Base-by-base conservation (phyloP, 164 flowering plant species). In the Annona cherimola region DNA sequence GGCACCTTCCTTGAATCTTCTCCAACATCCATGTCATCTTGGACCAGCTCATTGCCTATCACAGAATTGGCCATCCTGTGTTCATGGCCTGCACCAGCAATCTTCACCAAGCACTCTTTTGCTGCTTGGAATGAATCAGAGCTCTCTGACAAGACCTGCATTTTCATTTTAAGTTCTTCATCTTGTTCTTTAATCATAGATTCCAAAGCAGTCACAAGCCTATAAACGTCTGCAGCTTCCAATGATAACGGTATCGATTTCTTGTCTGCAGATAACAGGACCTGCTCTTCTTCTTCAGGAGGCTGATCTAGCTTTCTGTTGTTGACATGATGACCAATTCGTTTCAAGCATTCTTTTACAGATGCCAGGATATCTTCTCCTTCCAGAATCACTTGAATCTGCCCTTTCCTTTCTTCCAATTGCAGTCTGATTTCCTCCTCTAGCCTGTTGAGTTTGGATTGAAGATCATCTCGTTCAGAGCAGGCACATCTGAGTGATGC, bases 71-170 rank as follows among this genome's bases (percentile, higher is more conserved):
- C 78, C 42, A 63, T 61, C 59, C 77, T 78, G 18, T 76, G 86
- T 45, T 71, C 85, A 35, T 72, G 79, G 18, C 83, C 63, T 65
- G 67, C 72, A 14, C 82, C 84, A 1, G 82, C 66, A 5, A 83
- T 59, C 70, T 80, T 79, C 59, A 35, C 46, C 74, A 88, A 72
- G 59, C 79, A 45, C 63, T 83, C 86, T 78, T 84, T 79, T 63
- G 78, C 70, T 1, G 72, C 55, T 7, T 66, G 40, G 0, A 83
- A 19, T 19, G 71, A 71, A 46, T 77, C 77, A 76, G 73, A 71
- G 43, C 66, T 70, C 66, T 65, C 44, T 4, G 50, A 42, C 9
- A 82, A 64, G 45, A 75, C 74, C 59, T 42, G 42, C 54, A 61
- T 43, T 64, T 65, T 76, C 64, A 60, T 71, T 1, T 62, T 77